These are phyloP conservation scores for Zhuliangozyma parablackwelliae DNA, from an alignment of 1,139 yeast genomes.

Conservation along the genomic window DNA sequence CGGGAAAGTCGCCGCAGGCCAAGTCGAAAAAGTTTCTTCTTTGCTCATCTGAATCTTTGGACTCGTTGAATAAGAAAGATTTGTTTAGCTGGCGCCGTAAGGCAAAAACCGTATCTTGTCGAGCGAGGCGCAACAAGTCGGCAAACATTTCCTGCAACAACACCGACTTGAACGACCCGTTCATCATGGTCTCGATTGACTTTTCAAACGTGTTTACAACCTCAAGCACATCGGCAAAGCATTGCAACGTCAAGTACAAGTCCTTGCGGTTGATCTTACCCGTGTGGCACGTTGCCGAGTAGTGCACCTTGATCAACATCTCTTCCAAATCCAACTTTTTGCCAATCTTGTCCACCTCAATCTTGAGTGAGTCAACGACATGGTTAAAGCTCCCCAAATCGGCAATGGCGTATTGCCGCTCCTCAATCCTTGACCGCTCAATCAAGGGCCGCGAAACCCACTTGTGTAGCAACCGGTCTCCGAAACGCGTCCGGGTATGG, in stretches of 20 bases:
- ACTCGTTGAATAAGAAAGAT: conserved; percentile 50
- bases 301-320: conserved; percentile 63
- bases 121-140: conserved; percentile 15
- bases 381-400: conserved; percentile 49
- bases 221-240: conserved; percentile 37
- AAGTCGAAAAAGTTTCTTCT: conserved; percentile 52
- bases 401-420: conserved; percentile 60
- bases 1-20: conserved; percentile 24
- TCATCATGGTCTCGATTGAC: conserved; percentile 10
- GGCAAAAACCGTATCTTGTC: conserved; percentile 18
- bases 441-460: conserved; percentile 79
- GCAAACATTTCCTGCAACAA: conserved; percentile 21
- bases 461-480: conserved; percentile 56
- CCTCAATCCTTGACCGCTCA: conserved; percentile 46
- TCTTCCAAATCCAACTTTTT: conserved; percentile 58
- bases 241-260: conserved; percentile 53
- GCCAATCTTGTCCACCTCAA: conserved; percentile 32
- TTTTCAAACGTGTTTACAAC: conserved; percentile 23
- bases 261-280: conserved; percentile 63
- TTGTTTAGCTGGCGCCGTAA: conserved; percentile 55
- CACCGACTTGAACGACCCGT: conserved; percentile 16
- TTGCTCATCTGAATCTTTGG: conserved; percentile 40
- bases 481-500: conserved; percentile 76
- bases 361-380: conserved; percentile 49
- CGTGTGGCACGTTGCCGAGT: conserved; percentile 31